phyloP scores from a whole-genome alignment of 2,329 filamentous ascomycete species.

The Penicillium sp. region DNA sequence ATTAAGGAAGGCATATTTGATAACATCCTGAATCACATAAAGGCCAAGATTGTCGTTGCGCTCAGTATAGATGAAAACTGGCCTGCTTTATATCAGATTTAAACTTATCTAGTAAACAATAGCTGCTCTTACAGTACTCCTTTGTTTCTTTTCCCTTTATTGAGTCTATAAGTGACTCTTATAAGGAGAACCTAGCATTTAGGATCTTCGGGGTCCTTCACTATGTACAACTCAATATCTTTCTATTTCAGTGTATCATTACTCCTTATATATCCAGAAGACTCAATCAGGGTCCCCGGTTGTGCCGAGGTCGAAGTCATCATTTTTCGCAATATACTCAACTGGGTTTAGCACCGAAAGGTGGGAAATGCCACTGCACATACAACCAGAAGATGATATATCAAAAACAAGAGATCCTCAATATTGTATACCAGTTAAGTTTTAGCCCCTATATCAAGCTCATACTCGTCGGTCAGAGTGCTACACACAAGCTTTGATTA shows the following conservation, averaged over 20 bases:
- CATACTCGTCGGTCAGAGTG: constrained; percentile 5
- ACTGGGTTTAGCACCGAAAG: background rate
- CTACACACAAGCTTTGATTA: background rate
- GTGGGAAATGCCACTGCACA: background rate
- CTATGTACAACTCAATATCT: background rate
- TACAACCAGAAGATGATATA: constrained; percentile 16
- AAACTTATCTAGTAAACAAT: background rate
- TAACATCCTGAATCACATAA: constrained; percentile 11
- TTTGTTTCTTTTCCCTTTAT: background rate
- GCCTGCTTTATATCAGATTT: background rate
- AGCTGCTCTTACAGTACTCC: background rate
- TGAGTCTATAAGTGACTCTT: background rate
- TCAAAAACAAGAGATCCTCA: constrained; percentile 19
- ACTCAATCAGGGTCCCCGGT: background rate
- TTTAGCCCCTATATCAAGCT: constrained; percentile 3
- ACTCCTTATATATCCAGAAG: background rate
- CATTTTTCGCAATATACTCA: background rate
- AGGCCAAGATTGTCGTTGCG: constrained; percentile 6
- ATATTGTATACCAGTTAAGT: constrained; percentile 5
- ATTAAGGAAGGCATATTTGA: constrained; percentile 17
- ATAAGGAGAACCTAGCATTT: background rate
- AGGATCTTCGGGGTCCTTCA: background rate
- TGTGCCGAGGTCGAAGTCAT: background rate
- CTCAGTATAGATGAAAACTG: constrained; percentile 5
- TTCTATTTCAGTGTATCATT: background rate